These are phyloP conservation scores for Trametes cinnabarina DNA, from an alignment of 768 basidiomycete genomes.

Conservation along the genomic window DNA sequence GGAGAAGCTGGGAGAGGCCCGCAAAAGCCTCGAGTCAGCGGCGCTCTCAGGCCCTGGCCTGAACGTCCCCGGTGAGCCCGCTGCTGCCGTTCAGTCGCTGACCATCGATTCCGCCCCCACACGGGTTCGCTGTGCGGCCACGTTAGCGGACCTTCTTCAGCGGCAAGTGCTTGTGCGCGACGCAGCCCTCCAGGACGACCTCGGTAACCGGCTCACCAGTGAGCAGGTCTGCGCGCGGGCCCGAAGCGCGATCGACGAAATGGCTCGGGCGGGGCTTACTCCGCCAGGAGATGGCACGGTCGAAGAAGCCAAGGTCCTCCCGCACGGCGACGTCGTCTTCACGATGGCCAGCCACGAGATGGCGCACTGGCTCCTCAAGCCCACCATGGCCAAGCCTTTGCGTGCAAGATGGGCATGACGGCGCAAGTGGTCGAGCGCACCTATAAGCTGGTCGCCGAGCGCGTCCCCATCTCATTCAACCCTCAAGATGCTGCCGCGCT, in stretches of 20 bases:
- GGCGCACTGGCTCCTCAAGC: neutral
- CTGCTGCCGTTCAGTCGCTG: neutral
- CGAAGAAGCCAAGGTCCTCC: neutral
- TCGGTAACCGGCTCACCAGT: neutral
- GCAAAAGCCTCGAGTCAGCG: neutral
- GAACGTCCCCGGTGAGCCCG: neutral
- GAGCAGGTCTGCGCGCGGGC: neutral
- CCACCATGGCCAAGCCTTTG: neutral
- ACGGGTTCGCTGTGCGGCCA: conserved; percentile 2
- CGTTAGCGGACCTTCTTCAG: neutral
- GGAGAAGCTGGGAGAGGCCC: neutral
- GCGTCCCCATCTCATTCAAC: neutral
- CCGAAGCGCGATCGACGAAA: neutral
- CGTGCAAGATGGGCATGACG: conserved; percentile 1
- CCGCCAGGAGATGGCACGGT: neutral
- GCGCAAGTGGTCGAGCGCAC: conserved; percentile 5
- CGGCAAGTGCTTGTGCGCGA: neutral
- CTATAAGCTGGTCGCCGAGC: conserved; percentile 3
- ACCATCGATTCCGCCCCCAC: neutral
- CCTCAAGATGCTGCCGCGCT: neutral
- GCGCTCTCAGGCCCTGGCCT: neutral
- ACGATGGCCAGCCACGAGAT: neutral
- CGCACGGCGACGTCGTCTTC: neutral
- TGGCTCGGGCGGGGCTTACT: neutral
- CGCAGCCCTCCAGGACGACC: neutral